phyloP scores from a whole-genome alignment of 2,329 filamentous ascomycete genomes.

The Hypoxylon sp. region DNA sequence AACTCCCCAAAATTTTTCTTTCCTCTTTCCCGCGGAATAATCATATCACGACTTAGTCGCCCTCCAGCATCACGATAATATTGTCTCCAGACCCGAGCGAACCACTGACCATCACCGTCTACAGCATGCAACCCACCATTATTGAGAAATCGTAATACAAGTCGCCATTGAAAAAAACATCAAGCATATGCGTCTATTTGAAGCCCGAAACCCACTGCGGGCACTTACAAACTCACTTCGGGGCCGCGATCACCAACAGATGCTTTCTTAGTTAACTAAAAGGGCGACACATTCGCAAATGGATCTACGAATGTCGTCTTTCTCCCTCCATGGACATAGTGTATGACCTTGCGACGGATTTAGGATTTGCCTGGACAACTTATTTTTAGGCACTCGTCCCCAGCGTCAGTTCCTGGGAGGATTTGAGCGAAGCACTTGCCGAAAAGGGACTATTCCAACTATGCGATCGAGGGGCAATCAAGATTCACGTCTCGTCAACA shows the following conservation, averaged over 20 bases:
- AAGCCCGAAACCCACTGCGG: neutral
- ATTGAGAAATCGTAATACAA: neutral
- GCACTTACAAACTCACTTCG: neutral
- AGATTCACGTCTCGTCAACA: neutral
- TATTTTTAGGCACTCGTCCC: constrained; percentile 7
- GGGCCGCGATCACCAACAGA: neutral
- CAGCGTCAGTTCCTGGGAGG: constrained; percentile 3
- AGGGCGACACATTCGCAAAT: neutral
- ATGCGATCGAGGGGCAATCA: neutral
- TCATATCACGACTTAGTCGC: neutral
- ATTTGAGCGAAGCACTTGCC: neutral
- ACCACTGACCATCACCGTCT: neutral
- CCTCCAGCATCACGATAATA: neutral
- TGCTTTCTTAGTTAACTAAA: neutral
- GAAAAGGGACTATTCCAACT: constrained; percentile 1
- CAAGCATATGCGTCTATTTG: neutral
- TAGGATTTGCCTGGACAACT: neutral
- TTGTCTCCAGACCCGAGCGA: neutral
- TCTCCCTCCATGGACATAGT: neutral
- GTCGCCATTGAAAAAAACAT: neutral
- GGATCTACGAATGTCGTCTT: neutral
- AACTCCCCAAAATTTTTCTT: neutral
- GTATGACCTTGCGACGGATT: neutral
- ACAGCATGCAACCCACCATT: neutral
- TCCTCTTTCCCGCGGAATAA: neutral